Percentiles rank a stretch among this genome's conserved stretches.
phyloP scores from a whole-genome alignment of 2,329 filamentous ascomycete species.

The Apiospora koreana region DNA sequence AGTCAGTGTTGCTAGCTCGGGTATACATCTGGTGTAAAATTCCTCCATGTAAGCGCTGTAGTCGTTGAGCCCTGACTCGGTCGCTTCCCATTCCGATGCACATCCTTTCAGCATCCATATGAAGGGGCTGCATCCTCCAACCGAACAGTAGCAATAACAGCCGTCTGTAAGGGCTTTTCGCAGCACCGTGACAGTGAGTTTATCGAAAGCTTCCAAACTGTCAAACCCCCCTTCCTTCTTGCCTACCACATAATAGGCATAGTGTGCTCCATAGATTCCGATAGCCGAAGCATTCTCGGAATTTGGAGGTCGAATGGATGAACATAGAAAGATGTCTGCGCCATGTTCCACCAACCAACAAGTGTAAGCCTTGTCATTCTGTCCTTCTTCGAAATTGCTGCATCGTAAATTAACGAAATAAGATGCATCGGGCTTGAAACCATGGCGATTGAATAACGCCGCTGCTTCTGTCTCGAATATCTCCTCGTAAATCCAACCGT shows the following conservation, averaged over 20 bases:
- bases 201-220: background rate
- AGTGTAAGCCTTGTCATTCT: too few species aligned
- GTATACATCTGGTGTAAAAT: background rate
- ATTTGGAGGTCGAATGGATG: background rate
- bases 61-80: too few species aligned
- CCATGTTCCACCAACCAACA: slow-evolving; percentile 8
- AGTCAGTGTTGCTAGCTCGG: background rate
- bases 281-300: background rate
- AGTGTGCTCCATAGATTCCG: slow-evolving; percentile 8
- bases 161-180: background rate
- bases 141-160: slow-evolving; percentile 9
- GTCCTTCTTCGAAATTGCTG: too few species aligned
- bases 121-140: slow-evolving; percentile 4
- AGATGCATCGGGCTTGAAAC: background rate
- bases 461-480: too few species aligned
- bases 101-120: slow-evolving; percentile 11
- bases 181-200: background rate
- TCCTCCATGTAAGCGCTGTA: too few species aligned
- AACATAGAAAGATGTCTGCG: background rate
- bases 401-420: too few species aligned
- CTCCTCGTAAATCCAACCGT: too few species aligned
- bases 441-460: too few species aligned
- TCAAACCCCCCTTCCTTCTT: too few species aligned
- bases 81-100: too few species aligned
- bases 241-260: background rate